Conservation (phyloP, 2,329 filamentous ascomycete genomes). For the Xylaria sp. region DNA sequence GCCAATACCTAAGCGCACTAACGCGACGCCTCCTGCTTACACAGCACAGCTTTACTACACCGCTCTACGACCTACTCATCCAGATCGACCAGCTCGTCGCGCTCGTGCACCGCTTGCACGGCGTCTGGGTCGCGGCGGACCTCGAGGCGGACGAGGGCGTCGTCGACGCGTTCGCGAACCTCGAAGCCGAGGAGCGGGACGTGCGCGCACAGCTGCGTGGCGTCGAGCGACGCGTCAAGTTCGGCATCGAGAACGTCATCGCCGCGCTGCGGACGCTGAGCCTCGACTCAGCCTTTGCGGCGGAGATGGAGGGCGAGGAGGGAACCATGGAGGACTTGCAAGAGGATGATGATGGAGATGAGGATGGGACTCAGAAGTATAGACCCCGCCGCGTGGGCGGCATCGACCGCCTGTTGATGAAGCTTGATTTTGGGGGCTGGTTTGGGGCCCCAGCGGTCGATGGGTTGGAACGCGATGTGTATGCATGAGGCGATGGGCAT, state of each 20-base stretch:
- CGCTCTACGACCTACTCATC: conserved; percentile 73
- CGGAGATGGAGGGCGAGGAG: conserved; percentile 39
- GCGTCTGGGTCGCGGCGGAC: conserved; percentile 81
- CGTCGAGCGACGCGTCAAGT: conserved; percentile 73
- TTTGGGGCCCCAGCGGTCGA: conserved; percentile 49
- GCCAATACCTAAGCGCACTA: conserved; percentile 77
- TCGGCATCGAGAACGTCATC: conserved; percentile 76
- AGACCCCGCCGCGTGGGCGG: conserved; percentile 79
- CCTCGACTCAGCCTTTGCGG: conserved; percentile 36
- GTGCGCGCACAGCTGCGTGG: conserved; percentile 72
- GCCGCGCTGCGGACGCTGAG: conserved; percentile 34
- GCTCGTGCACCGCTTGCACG: conserved; percentile 78
- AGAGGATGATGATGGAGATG: conserved; percentile 37
- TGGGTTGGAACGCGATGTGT: conserved; percentile 1
- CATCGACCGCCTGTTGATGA: conserved; percentile 89
- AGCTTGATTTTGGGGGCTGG: conserved; percentile 79
- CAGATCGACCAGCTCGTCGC: conserved; percentile 86
- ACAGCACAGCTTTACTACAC: conserved; percentile 64
- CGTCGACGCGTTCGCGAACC: conserved; percentile 77
- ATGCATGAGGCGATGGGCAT: conserved; percentile 3
- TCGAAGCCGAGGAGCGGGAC: conserved; percentile 76
- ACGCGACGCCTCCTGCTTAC: conserved; percentile 74
- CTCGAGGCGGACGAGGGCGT: conserved; percentile 85
- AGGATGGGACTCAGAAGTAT: conserved; percentile 61
- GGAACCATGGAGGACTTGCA: conserved; percentile 37